Percentiles rank a stretch among this genome's conserved stretches.
Conservation (phyloP, 257 asterid genomes). For the Linaria vulgaris region DNA sequence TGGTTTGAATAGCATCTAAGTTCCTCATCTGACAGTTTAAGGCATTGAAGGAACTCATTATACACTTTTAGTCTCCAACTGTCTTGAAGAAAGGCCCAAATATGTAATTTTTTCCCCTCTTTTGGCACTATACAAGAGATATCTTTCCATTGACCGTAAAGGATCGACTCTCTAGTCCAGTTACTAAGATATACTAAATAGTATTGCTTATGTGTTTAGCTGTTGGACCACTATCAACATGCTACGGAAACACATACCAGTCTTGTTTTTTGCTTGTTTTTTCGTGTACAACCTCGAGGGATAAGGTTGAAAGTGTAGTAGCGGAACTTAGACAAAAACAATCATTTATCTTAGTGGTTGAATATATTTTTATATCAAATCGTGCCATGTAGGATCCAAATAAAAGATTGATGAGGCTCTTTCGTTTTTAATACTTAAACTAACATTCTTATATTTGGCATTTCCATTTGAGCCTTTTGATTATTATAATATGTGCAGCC, state of each 20-base stretch:
- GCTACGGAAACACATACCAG: background rate
- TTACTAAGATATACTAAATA: background rate
- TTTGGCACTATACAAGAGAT: no score
- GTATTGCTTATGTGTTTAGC: conserved; percentile 2
- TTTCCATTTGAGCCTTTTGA: conserved; percentile 29
- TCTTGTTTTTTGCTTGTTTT: background rate
- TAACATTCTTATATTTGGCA: background rate
- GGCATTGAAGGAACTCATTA: no score
- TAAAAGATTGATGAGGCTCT: background rate
- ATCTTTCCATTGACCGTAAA: background rate
- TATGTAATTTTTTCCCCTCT: no score
- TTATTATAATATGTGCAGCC: conserved; percentile 64
- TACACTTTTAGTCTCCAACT: no score
- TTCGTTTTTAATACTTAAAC: conserved; percentile 19
- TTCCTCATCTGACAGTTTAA: no score
- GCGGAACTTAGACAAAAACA: background rate
- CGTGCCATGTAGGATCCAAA: background rate
- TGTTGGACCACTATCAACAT: background rate
- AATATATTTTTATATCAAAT: background rate
- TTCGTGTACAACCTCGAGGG: background rate
- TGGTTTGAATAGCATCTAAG: no score
- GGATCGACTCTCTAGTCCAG: background rate
- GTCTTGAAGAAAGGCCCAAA: no score
- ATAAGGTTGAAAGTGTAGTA: background rate
- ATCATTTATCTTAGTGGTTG: background rate